Conservation (phyloP, 129 eudicot species). For the Gnaphalium uliginosum region DNA sequence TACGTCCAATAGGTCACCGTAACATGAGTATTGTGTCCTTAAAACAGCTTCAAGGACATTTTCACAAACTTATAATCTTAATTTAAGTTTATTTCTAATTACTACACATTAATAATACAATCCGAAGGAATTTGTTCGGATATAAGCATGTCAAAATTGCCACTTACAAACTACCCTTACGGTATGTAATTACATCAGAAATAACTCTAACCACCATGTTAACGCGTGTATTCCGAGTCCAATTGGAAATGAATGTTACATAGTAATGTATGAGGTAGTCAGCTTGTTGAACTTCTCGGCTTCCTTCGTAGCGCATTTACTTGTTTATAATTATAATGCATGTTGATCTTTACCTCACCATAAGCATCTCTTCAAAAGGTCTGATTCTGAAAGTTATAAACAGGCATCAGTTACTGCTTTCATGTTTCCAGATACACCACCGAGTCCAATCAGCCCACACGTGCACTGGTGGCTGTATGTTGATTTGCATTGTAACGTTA, state of each 20-base stretch:
- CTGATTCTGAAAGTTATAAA: neutral
- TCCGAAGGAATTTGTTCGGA: too few relatives aligned
- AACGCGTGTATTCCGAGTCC: neutral
- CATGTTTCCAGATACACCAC: conserved; percentile 1
- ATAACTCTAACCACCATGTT: neutral
- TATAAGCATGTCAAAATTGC: neutral
- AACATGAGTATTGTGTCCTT: too few relatives aligned
- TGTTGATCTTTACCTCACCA: neutral
- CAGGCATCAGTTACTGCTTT: neutral
- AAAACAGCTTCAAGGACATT: too few relatives aligned
- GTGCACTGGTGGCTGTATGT: neutral
- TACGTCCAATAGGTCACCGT: too few relatives aligned
- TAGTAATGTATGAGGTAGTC: neutral
- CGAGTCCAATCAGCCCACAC: neutral
- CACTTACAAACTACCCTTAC: neutral
- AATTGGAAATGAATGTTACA: neutral
- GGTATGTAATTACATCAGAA: neutral
- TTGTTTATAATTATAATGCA: neutral
- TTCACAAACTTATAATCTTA: too few relatives aligned
- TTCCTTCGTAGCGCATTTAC: neutral
- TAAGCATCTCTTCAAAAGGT: neutral
- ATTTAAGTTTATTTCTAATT: too few relatives aligned
- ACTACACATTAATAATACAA: too few relatives aligned
- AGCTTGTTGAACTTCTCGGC: neutral
- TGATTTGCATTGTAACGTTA: conserved; percentile 4